Percentiles rank a stretch among this genome's conserved stretches.
Conservation (phyloP, 1,139 yeast species). For the Zygosaccharomyces sapae region DNA sequence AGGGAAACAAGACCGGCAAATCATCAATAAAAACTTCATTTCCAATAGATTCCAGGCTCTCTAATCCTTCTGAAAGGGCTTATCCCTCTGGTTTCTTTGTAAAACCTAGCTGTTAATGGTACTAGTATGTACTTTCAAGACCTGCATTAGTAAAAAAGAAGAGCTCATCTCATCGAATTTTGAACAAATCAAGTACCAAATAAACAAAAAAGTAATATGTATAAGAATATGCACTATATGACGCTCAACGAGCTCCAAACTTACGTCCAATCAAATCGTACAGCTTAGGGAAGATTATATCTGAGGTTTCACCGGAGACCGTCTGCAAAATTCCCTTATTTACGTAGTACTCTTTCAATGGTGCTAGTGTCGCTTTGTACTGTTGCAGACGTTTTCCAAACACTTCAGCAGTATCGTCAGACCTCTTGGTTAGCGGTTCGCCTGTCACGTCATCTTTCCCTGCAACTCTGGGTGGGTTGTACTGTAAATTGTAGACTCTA, state of each 20-base stretch:
- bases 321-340: constrained; percentile 49
- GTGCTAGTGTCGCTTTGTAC: constrained; percentile 57
- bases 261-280: constrained; percentile 40
- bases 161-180: neutral
- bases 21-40: constrained; percentile 79
- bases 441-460: constrained; percentile 87
- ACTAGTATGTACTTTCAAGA: neutral
- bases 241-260: constrained; percentile 18
- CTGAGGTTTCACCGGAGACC: constrained; percentile 76
- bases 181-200: neutral
- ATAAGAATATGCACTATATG: neutral
- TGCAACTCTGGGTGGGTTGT: constrained; percentile 81
- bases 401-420: constrained; percentile 73
- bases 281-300: constrained; percentile 74
- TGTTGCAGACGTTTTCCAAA: constrained; percentile 63
- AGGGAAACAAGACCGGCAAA: constrained; percentile 93
- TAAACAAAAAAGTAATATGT: neutral
- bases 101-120: neutral
- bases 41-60: neutral
- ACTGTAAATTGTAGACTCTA: constrained; percentile 76
- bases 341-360: constrained; percentile 60
- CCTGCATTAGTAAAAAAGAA: neutral
- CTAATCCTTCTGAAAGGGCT: neutral
- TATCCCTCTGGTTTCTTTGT: neutral
- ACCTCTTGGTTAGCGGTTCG: constrained; percentile 71